phyloP scores from a whole-genome alignment of 2,329 filamentous ascomycete genomes.

The Ophiostoma australiae region DNA sequence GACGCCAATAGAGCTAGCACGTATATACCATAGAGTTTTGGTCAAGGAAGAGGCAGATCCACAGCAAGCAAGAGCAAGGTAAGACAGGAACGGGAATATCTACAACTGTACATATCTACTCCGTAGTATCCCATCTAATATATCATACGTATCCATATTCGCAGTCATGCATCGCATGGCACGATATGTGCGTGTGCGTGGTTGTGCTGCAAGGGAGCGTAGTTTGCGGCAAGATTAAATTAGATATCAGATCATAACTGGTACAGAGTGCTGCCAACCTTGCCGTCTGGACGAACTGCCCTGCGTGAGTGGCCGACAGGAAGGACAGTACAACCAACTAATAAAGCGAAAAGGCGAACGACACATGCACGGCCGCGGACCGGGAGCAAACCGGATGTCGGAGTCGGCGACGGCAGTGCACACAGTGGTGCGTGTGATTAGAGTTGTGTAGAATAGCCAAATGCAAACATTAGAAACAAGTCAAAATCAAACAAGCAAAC shows the following conservation, averaged over 20 bases:
- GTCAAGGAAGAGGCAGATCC: not conserved
- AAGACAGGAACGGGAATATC: not conserved
- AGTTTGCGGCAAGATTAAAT: slow-evolving; percentile 1
- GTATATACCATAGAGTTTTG: not conserved
- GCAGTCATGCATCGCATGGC: not conserved
- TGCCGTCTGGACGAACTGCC: too few species aligned
- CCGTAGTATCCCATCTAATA: not conserved
- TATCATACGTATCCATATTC: not conserved
- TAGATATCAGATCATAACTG: not conserved
- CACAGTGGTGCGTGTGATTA: too few species aligned
- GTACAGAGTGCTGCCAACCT: too few species aligned
- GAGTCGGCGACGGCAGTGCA: not conserved
- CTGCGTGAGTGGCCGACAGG: not conserved
- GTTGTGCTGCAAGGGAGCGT: slow-evolving; percentile 8
- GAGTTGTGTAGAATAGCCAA: too few species aligned
- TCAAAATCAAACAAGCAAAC: too few species aligned
- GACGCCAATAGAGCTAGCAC: not conserved
- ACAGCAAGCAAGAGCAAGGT: not conserved
- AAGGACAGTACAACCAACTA: not conserved
- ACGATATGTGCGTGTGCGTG: not conserved
- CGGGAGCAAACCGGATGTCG: not conserved
- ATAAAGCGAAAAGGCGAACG: not conserved
- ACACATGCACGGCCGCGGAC: not conserved
- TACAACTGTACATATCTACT: not conserved
- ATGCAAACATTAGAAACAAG: too few species aligned